phyloP scores from a whole-genome alignment of 139 green algal genomes.

The Volvox africanus region DNA sequence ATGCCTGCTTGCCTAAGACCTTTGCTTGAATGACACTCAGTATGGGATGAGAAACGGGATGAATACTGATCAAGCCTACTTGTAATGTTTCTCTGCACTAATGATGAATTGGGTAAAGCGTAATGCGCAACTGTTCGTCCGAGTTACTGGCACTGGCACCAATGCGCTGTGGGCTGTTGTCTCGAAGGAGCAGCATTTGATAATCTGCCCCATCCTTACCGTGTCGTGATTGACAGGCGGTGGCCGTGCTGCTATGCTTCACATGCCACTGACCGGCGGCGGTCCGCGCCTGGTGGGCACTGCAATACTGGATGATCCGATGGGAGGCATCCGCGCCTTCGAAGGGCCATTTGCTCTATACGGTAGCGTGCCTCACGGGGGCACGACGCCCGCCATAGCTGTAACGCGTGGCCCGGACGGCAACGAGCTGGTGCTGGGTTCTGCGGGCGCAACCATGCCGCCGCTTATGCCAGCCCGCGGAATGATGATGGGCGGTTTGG shows the following conservation, averaged over 20 bases:
- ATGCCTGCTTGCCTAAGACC: no score
- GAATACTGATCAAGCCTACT: no score
- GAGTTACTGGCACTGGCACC: no score
- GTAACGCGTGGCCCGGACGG: slow-evolving; percentile 36
- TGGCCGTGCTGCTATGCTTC: background rate
- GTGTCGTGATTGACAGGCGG: background rate
- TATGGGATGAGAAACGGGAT: no score
- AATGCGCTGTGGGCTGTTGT: no score
- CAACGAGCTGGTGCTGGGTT: slow-evolving; percentile 37
- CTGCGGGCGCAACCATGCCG: slow-evolving; percentile 28
- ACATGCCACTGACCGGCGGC: slow-evolving; percentile 2
- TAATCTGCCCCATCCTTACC: no score
- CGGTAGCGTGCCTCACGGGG: background rate
- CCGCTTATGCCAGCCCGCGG: slow-evolving; percentile 33
- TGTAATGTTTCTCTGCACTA: no score
- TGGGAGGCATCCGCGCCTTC: background rate
- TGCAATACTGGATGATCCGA: background rate
- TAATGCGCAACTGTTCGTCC: no score
- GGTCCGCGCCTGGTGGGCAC: background rate
- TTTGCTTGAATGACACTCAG: no score
- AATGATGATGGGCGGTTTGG: slow-evolving; percentile 3
- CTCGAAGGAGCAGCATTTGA: no score
- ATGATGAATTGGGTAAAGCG: no score
- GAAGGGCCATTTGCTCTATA: background rate
- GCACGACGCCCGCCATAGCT: background rate